Percentiles rank a stretch among this genome's conserved stretches.
These are phyloP conservation scores for Arthroderma uncinatum DNA, from an alignment of 2,329 filamentous ascomycete genomes.

Conservation along the genomic window DNA sequence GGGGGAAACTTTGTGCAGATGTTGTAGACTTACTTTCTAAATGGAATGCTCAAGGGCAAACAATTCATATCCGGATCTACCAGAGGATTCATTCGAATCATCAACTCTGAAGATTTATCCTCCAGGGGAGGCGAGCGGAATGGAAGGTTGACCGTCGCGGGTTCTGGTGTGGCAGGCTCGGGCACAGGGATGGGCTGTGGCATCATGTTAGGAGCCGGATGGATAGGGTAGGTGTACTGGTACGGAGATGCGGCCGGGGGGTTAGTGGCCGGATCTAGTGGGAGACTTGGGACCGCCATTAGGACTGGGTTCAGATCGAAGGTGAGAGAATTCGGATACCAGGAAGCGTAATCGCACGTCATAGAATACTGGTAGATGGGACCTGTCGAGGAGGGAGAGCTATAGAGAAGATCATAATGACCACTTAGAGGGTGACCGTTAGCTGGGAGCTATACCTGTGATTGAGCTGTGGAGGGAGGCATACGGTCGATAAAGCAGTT, in stretches of 20 bases:
- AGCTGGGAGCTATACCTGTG: background rate
- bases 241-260: slow-evolving; percentile 21
- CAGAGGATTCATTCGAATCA: slow-evolving; percentile 32
- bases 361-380: slow-evolving; percentile 33
- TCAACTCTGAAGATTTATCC: slow-evolving; percentile 19
- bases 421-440: slow-evolving; percentile 44
- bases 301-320: slow-evolving; percentile 32
- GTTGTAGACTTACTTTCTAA: slow-evolving; percentile 29
- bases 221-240: slow-evolving; percentile 20
- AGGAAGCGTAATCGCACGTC: slow-evolving; percentile 29
- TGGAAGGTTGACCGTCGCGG: slow-evolving; percentile 4
- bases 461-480: slow-evolving; percentile 19
- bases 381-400: slow-evolving; percentile 37
- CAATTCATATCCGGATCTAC: slow-evolving; percentile 33
- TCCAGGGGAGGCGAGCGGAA: slow-evolving; percentile 21
- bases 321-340: slow-evolving; percentile 28
- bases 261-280: slow-evolving; percentile 28
- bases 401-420: slow-evolving; percentile 93
- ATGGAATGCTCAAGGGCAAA: slow-evolving; percentile 29
- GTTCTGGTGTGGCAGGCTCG: background rate
- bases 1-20: background rate
- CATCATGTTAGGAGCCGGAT: slow-evolving; percentile 20
- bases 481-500: slow-evolving; percentile 56
- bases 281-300: slow-evolving; percentile 33
- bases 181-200: slow-evolving; percentile 5